Base-by-base conservation (phyloP, 257 asterid genomes). In the Solanum rostratum region DNA sequence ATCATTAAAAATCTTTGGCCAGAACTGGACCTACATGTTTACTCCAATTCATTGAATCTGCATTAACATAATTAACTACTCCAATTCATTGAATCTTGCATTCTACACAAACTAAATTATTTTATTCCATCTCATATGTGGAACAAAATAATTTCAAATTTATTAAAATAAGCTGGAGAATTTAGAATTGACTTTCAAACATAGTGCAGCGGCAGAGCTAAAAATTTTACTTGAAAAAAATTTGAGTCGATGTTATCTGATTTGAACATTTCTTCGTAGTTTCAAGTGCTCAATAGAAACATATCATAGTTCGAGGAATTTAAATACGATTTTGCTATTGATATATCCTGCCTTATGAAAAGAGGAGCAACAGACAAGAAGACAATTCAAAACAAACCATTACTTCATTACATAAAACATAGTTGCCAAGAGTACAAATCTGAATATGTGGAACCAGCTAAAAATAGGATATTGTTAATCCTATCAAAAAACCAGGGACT, bases 371-470 rank as follows among this genome's bases (percentile, higher is more conserved):
- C 16, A 24, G 10, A 37, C 43, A 53, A 13, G 24, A 79, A 79
- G 33, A 82, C 78, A 19, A 49, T 7, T 78, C 27, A 49, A 50
- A 27, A 78, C 46, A 78, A 49, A 27, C 63, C 50, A 78, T 10
- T 13, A 78, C 82, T 78, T 50, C 45, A 76, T 76, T 24, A 20
- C 49, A 13, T 7, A 4, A 76, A 59, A 59, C 41, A 55, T 59
- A 57, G 84, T 29, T 78, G 84, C 86, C 86, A 78, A 29, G 27
- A 29, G 55, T 60, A 78, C 84, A 84, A 62, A 59, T 74, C 86
- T 43, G 76, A 46, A 78, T 57, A 50, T 60, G 20, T 50, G 43
- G 84, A 30, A 84, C 69, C 86, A 78, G 62, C 45, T 39, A 78
- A 76, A 84, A 30, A 59, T 74, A 70, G 84, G 83, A 62, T 15